Evolutionary conservation across 495 filamentous ascomycete species (phyloP), one percentile per base, ranked within the genome.

Genomic region (Neurospora sp.): DNA sequence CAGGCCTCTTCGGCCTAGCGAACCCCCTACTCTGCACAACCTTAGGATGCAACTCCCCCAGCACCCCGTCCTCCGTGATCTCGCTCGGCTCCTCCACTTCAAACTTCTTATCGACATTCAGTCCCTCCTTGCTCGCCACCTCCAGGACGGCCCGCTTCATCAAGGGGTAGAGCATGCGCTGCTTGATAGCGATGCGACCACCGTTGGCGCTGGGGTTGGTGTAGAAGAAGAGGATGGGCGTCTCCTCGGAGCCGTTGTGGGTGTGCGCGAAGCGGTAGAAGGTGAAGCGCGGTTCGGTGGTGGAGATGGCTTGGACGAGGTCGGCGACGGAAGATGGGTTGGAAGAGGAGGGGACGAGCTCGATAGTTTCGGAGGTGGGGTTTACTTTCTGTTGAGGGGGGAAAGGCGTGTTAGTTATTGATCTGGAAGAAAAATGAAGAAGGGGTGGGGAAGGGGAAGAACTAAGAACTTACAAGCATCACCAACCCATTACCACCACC

Each of bases 121-220:
- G 81, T 6, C 92, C 92, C 75, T 93, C 89, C 46, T 85, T 86
- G 74, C 88, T 86, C 16, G 93, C 93, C 39, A 93, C 78, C 18
- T 84, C 79, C 54, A 96, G 84, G 8, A 93, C 93, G 42, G 88
- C 88, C 39, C 88, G 87, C 79, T 93, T 93, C 76, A 92, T 92
- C 41, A 93, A 90, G 40, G 96, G 93, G 81, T 98, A 97, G 76
- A 98, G 84, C 96, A 99, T 99, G 71, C 94, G 90, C 80, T 94
- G 93, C 83, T 94, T 97, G 84, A 98, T 93, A 76, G 92, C 93
- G 1, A 62, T 11, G 77, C 86, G 85, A 70, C 77, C 83, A 41
- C 83, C 85, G 0, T 90, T 89, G 5, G 83, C 88, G 4, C 87
- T 86, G 5, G 96, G 96, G 78, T 95, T 98, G 8, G 94, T 97